Base-by-base conservation (phyloP, 2,329 filamentous ascomycete species). In the Pseudocercospora fuligena region DNA sequence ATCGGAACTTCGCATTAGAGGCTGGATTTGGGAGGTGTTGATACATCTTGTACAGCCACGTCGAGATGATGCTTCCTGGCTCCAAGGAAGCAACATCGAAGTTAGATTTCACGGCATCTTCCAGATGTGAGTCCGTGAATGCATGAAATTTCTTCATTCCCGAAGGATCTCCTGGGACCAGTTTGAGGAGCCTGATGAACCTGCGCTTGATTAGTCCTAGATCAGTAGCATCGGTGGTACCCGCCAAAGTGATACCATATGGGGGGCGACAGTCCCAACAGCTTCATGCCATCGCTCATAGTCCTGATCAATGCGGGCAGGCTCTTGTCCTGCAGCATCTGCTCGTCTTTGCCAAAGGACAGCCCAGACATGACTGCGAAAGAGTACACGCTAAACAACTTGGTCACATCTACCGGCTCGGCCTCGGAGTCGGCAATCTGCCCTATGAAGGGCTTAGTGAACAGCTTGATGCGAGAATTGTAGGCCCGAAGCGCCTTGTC, bases 331-430 rank as follows among this genome's bases (percentile, higher is more conserved):
- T 72, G 66, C 5, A 73, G 58, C 61, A 72, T 71, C 21, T 62
- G 49, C 31, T 72, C 72, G 60, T 72, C 53, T 63, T 72, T 71
- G 14, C 70, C 68, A 46, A 73, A 72, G 3, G 70, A 68, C 3
- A 84, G 71, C 16, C 74, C 74, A 5, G 80, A 79, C 78, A 83
- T 82, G 19, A 81, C 75, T 68, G 83, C 82, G 70, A 81, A 83
- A 11, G 72, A 75, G 67, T 78, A 83, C 54, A 79, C 76, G 23
- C 77, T 78, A 65, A 81, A 80, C 71, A 77, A 82, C 53, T 80
- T 75, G 1, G 76, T 72, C 23, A 82, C 72, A 60, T 81, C 74
- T 8, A 84, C 65, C 0, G 76, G 71, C 63, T 72, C 57, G 61
- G 75, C 70, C 8, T 60, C 29, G 7, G 57, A 61, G 46, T 74